Percentiles rank a stretch among this genome's conserved stretches.
Conservation (phyloP, 345 rosid species). For the Isatis tinctoria region DNA sequence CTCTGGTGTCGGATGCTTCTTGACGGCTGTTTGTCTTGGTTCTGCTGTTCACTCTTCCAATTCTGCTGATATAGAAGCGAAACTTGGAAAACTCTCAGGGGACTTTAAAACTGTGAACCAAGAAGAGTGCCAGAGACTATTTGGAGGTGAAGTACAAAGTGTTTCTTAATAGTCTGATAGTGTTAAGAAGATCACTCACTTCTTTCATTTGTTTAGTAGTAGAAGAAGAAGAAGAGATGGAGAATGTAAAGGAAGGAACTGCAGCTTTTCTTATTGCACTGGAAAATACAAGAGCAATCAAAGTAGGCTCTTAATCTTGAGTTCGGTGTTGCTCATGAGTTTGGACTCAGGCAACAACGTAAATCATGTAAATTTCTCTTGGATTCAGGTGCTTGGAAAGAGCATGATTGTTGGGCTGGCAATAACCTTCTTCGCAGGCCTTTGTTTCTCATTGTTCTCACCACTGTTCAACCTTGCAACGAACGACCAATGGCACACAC, state of each 20-base stretch:
- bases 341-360: neutral
- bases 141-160: slow-evolving; percentile 5
- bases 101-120: neutral
- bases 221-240: slow-evolving; percentile 25
- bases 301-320: slow-evolving; percentile 35
- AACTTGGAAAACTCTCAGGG: slow-evolving; percentile 31
- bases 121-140: slow-evolving; percentile 13
- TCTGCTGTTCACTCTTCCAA: slow-evolving; percentile 75
- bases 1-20: slow-evolving; percentile 74
- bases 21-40: slow-evolving; percentile 74
- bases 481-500: slow-evolving; percentile 75
- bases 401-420: slow-evolving; percentile 51
- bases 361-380: neutral
- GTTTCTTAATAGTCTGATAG: neutral
- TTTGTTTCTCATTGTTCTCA: slow-evolving; percentile 75
- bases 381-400: slow-evolving; percentile 67
- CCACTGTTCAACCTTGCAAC: slow-evolving; percentile 84
- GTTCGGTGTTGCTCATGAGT: neutral
- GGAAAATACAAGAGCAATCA: slow-evolving; percentile 64
- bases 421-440: slow-evolving; percentile 61
- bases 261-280: slow-evolving; percentile 54
- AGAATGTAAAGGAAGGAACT: slow-evolving; percentile 45
- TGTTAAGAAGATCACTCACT: slow-evolving; percentile 24
- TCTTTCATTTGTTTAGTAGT: neutral
- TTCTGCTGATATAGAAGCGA: slow-evolving; percentile 53